Evolutionary conservation across 2,329 filamentous ascomycete genomes (phyloP).

Genomic region (Microcyclospora pomicola): DNA sequence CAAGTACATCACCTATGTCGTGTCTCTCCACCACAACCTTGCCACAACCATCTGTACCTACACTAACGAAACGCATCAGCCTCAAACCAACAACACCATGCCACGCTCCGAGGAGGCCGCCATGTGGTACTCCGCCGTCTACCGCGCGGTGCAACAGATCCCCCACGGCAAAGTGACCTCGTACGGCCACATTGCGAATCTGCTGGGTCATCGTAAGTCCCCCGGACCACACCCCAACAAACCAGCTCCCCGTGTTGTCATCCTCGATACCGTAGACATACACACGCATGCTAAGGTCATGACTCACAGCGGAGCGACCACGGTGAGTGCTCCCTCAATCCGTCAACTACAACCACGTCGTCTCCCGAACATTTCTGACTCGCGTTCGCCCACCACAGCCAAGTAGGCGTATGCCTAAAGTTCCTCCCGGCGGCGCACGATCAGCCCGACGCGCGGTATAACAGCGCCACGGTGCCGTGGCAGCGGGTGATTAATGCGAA

Average conservation of each 20-base stretch:
- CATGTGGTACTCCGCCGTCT: slow-evolving; percentile 65
- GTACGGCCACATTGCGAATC: slow-evolving; percentile 66
- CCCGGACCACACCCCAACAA: slow-evolving; percentile 2
- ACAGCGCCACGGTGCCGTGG: slow-evolving; percentile 76
- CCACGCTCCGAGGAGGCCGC: slow-evolving; percentile 58
- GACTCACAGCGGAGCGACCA: slow-evolving; percentile 31
- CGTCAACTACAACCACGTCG: slow-evolving; percentile 4
- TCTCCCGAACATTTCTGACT: slow-evolving; percentile 4
- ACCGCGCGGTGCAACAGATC: slow-evolving; percentile 72
- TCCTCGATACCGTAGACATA: too few species aligned
- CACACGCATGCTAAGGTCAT: too few species aligned
- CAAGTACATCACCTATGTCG: not conserved
- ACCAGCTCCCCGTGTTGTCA: not conserved
- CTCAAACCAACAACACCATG: slow-evolving; percentile 32
- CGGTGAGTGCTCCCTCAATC: slow-evolving; percentile 21
- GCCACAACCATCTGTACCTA: slow-evolving; percentile 7
- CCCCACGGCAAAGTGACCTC: slow-evolving; percentile 71
- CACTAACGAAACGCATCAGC: not conserved
- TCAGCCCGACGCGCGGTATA: slow-evolving; percentile 41
- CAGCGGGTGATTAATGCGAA: slow-evolving; percentile 83
- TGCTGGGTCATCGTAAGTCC: slow-evolving; percentile 57
- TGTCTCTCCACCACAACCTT: not conserved
- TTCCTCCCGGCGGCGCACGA: slow-evolving; percentile 49
- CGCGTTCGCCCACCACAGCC: slow-evolving; percentile 32
- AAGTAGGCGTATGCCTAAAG: slow-evolving; percentile 84